phyloP scores from a whole-genome alignment of 148 eudicot genomes.

The Tetragonia tetragonoides region DNA sequence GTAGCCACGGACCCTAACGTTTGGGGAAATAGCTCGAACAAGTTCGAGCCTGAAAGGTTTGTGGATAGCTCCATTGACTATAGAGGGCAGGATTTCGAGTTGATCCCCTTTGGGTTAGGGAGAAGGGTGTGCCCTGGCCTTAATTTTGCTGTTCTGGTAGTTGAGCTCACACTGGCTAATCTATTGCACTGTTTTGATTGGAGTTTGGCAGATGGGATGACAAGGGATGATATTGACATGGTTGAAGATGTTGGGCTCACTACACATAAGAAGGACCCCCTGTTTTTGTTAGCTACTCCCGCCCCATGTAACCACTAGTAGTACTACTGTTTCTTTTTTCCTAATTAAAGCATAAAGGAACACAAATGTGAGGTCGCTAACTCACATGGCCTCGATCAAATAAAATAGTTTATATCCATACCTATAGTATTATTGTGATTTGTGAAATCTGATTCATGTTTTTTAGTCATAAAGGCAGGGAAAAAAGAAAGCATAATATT shows the following conservation, averaged over 20 bases:
- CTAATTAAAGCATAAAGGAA: too few relatives aligned
- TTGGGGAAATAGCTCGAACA: constrained; percentile 38
- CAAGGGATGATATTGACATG: constrained; percentile 30
- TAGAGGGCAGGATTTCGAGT: constrained; percentile 43
- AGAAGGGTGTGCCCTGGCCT: constrained; percentile 53
- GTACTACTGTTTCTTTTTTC: too few relatives aligned
- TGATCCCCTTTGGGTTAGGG: constrained; percentile 54
- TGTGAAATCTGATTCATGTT: too few relatives aligned
- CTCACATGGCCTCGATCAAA: too few relatives aligned
- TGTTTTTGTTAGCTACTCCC: constrained; percentile 18
- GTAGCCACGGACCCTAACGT: constrained; percentile 42
- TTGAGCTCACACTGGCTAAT: constrained; percentile 52
- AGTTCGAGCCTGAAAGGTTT: constrained; percentile 56
- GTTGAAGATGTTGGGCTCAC: constrained; percentile 30
- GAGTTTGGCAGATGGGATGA: constrained; percentile 27
- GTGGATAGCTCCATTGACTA: constrained; percentile 28
- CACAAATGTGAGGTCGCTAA: too few relatives aligned
- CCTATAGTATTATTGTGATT: too few relatives aligned
- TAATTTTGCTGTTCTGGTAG: constrained; percentile 19
- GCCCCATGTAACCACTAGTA: background rate
- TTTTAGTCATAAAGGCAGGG: too few relatives aligned
- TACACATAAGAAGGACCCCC: constrained; percentile 24
- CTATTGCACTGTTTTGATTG: constrained; percentile 35
- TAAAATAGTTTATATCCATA: too few relatives aligned
- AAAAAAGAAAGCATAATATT: too few relatives aligned